A percentile compares a stretch with the other conserved stretches of the same genome.
These are phyloP conservation scores for Pichia norvegensis DNA, from an alignment of 1,139 yeast genomes.

Conservation along the genomic window DNA sequence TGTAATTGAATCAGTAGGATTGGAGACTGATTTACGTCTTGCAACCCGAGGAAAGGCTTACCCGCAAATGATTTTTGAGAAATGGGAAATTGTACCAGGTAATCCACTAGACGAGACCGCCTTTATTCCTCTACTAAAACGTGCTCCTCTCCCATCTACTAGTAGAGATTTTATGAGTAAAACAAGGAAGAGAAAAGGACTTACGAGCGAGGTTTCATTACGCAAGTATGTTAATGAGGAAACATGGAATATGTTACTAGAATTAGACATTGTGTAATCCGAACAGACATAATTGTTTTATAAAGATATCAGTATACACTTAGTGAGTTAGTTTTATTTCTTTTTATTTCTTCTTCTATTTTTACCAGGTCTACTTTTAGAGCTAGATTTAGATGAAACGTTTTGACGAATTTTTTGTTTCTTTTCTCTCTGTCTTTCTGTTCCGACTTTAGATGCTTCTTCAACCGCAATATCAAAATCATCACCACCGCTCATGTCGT, in stretches of 20 bases:
- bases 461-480: slow-evolving; percentile 60
- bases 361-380: slow-evolving; percentile 56
- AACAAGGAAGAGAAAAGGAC: slow-evolving; percentile 81
- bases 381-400: slow-evolving; percentile 11
- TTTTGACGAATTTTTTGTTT: slow-evolving; percentile 21
- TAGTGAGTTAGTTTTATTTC: slow-evolving; percentile 7
- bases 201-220: slow-evolving; percentile 69
- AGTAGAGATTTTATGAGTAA: slow-evolving; percentile 88
- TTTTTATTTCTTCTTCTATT: slow-evolving; percentile 51
- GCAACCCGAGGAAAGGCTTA: slow-evolving; percentile 74
- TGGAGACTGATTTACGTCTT: slow-evolving; percentile 77
- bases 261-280: slow-evolving; percentile 15
- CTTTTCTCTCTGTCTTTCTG: slow-evolving; percentile 29
- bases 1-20: slow-evolving; percentile 82
- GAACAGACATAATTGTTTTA: not conserved
- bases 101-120: slow-evolving; percentile 72
- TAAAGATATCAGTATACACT: not conserved
- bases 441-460: slow-evolving; percentile 62
- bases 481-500: slow-evolving; percentile 52
- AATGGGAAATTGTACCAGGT: slow-evolving; percentile 83
- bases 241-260: slow-evolving; percentile 45
- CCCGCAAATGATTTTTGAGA: slow-evolving; percentile 55
- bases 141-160: slow-evolving; percentile 61
- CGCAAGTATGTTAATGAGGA: slow-evolving; percentile 62
- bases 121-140: slow-evolving; percentile 59